Conservation (phyloP, 305 asterid genomes). For the Fraxinus sp. region DNA sequence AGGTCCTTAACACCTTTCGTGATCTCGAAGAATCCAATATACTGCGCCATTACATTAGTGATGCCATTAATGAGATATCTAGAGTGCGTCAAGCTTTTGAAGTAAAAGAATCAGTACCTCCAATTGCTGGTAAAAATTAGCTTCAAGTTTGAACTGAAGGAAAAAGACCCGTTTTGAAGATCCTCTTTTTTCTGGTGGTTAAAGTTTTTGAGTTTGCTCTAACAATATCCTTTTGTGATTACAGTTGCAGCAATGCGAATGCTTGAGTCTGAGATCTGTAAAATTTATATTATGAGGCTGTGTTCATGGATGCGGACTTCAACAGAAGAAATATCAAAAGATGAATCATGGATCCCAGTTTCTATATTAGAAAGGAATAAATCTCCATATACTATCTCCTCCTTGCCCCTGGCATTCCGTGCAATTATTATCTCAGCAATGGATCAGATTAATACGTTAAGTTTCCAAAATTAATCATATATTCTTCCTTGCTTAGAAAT, state of each 20-base stretch:
- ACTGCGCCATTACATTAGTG: constrained; percentile 76
- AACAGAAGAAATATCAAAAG: constrained; percentile 79
- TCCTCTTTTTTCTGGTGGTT: constrained; percentile 15
- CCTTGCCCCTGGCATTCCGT: constrained; percentile 81
- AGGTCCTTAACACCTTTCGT: constrained; percentile 80
- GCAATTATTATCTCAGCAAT: constrained; percentile 75
- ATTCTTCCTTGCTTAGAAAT: background rate
- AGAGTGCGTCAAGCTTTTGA: constrained; percentile 85
- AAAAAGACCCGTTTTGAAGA: constrained; percentile 1
- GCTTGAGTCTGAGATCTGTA: constrained; percentile 84
- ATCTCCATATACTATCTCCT: constrained; percentile 87
- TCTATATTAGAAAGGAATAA: constrained; percentile 89
- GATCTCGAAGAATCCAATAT: constrained; percentile 90
- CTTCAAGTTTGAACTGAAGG: constrained; percentile 1
- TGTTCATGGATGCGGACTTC: constrained; percentile 97
- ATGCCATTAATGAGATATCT: constrained; percentile 79
- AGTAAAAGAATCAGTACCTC: constrained; percentile 90
- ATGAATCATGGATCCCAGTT: constrained; percentile 88
- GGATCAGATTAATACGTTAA: constrained; percentile 88
- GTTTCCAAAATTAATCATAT: constrained; percentile 32
- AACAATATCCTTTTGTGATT: constrained; percentile 22
- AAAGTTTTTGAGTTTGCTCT: constrained; percentile 25
- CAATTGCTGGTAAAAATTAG: constrained; percentile 64
- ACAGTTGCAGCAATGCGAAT: constrained; percentile 79
- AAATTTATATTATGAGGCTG: constrained; percentile 77